A percentile compares a stretch with the other conserved stretches of the same genome.
Evolutionary conservation across 768 basidiomycete genomes (phyloP).

Genomic region (Boletus edulis): DNA sequence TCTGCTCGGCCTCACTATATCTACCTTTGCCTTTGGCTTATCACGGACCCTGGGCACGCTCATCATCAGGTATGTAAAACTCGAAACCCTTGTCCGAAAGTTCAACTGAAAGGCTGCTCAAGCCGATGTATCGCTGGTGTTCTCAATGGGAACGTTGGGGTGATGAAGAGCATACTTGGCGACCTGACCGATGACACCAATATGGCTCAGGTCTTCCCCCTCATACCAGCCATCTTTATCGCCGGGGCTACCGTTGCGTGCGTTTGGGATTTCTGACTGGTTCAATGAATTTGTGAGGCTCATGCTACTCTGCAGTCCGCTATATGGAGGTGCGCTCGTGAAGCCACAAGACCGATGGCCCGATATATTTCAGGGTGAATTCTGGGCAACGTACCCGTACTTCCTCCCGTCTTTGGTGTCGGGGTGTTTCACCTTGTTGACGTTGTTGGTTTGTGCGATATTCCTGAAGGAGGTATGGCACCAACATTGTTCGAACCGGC

Average conservation of each 20-base stretch:
- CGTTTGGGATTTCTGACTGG: background rate
- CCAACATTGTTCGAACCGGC: background rate
- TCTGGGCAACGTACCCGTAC: slow-evolving; percentile 37
- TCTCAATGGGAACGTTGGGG: slow-evolving; percentile 43
- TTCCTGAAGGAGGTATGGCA: slow-evolving; percentile 33
- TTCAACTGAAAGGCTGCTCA: background rate
- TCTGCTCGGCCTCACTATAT: slow-evolving; percentile 47
- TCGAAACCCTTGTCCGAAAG: background rate
- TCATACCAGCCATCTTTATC: slow-evolving; percentile 29
- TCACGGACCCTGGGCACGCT: slow-evolving; percentile 54
- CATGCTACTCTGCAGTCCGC: slow-evolving; percentile 37
- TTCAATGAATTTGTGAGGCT: background rate
- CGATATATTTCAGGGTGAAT: slow-evolving; percentile 38
- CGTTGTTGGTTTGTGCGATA: slow-evolving; percentile 16
- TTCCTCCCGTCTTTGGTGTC: slow-evolving; percentile 36
- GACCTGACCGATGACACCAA: slow-evolving; percentile 49
- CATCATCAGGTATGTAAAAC: slow-evolving; percentile 47
- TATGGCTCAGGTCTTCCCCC: slow-evolving; percentile 35
- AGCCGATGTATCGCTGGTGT: slow-evolving; percentile 37
- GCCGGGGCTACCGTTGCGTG: slow-evolving; percentile 32
- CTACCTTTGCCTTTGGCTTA: slow-evolving; percentile 61
- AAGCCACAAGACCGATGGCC: slow-evolving; percentile 58
- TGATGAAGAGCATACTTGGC: slow-evolving; percentile 70
- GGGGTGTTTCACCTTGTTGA: slow-evolving; percentile 7
- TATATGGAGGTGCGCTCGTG: slow-evolving; percentile 56